Conservation (phyloP, 495 filamentous ascomycete genomes). For the Corynascus novoguineensis region DNA sequence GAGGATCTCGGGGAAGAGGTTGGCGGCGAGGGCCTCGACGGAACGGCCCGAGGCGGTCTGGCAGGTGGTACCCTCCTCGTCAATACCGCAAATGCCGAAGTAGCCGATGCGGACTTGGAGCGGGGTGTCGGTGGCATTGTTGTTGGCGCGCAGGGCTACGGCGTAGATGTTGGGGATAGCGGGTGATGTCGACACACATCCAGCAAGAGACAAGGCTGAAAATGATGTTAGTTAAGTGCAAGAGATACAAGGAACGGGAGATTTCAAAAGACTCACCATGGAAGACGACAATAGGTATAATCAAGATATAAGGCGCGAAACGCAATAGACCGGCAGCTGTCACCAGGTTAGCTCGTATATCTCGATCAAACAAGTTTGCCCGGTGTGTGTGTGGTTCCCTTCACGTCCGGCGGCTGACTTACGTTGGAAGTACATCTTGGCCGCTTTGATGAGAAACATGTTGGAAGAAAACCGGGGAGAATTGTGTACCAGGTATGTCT, state of each 20-base stretch:
- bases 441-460: conserved; percentile 14
- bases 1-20: conserved; percentile 12
- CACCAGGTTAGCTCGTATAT: conserved; percentile 12
- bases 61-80: conserved; percentile 21
- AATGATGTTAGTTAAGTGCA: not conserved
- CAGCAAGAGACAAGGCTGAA: conserved; percentile 26
- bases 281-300: conserved; percentile 29
- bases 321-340: conserved; percentile 10
- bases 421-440: conserved; percentile 18
- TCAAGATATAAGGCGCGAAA: conserved; percentile 19
- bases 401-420: not conserved
- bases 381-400: not conserved
- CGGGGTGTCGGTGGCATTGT: conserved; percentile 12
- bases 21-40: conserved; percentile 9
- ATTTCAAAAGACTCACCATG: conserved; percentile 12
- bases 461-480: conserved; percentile 1
- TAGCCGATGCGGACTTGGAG: conserved; percentile 31
- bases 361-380: not conserved
- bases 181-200: conserved; percentile 28
- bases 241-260: not conserved
- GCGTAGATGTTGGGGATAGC: conserved; percentile 29
- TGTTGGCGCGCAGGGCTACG: conserved; percentile 23
- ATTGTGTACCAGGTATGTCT: not conserved
- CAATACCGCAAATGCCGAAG: conserved; percentile 32
- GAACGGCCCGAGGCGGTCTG: conserved; percentile 14